These are phyloP conservation scores for Mariannaea elegans DNA, from an alignment of 2,329 filamentous ascomycete genomes.

Conservation along the genomic window DNA sequence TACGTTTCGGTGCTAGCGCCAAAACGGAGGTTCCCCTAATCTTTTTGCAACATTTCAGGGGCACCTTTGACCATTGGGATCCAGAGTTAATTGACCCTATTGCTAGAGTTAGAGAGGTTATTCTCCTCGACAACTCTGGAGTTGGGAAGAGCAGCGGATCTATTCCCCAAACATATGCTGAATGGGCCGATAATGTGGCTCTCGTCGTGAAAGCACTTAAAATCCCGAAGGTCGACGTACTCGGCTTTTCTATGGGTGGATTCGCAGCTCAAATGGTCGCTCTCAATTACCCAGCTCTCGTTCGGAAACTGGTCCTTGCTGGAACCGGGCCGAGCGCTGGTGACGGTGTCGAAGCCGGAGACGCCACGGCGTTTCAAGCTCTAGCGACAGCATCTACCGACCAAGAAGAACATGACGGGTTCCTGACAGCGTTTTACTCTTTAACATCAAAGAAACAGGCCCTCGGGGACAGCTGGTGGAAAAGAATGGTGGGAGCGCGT, in stretches of 20 bases:
- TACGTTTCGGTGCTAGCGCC: too few species aligned
- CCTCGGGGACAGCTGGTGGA: conserved; percentile 46
- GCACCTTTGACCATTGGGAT: conserved; percentile 53
- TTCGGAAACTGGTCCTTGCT: conserved; percentile 53
- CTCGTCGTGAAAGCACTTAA: conserved; percentile 49
- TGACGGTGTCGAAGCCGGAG: conserved; percentile 42
- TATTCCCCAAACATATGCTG: conserved; percentile 45
- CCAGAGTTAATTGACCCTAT: conserved; percentile 56
- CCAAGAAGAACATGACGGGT: conserved; percentile 45
- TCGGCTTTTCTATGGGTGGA: conserved; percentile 62
- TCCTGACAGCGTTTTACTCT: conserved; percentile 47
- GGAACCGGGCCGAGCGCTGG: conserved; percentile 52
- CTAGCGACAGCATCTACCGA: conserved; percentile 37
- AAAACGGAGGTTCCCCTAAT: too few species aligned
- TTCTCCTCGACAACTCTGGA: conserved; percentile 58
- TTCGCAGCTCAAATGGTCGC: conserved; percentile 55
- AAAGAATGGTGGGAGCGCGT: conserved; percentile 43
- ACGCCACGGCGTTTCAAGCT: conserved; percentile 43
- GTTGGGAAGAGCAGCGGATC: conserved; percentile 54
- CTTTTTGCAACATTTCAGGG: conserved; percentile 29
- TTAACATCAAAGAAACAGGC: conserved; percentile 41
- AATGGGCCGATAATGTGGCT: conserved; percentile 45
- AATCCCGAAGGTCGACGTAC: conserved; percentile 51
- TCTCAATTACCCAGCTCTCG: conserved; percentile 48
- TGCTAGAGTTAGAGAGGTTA: conserved; percentile 49